These are phyloP conservation scores for Lycium ferocissimum DNA, from an alignment of 257 asterid genomes.

Conservation along the genomic window DNA sequence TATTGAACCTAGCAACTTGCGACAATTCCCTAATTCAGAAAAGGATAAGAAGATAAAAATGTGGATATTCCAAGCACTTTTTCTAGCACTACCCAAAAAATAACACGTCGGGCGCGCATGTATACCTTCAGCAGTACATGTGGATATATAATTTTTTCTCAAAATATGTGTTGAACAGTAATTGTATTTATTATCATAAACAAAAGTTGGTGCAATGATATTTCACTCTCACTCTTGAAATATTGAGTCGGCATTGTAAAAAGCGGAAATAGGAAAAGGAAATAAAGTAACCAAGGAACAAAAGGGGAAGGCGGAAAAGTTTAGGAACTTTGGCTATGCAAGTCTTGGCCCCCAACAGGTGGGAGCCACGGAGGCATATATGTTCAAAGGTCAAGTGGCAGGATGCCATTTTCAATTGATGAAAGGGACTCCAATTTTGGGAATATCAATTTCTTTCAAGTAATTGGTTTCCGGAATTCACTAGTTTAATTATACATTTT, in stretches of 20 bases:
- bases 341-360: constrained; percentile 20
- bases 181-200: not conserved
- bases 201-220: not conserved
- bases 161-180: not conserved
- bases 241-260: constrained; percentile 34
- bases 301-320: not conserved
- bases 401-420: not conserved
- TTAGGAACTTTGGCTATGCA: constrained; percentile 24
- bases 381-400: constrained; percentile 32
- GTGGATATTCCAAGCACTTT: not conserved
- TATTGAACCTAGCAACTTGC: not conserved
- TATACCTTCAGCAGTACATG: not conserved
- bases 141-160: not conserved
- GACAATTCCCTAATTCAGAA: not conserved
- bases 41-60: not conserved
- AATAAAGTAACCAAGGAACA: constrained; percentile 1
- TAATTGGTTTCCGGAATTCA: not conserved
- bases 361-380: constrained; percentile 38
- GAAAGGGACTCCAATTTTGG: constrained; percentile 29
- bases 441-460: not conserved
- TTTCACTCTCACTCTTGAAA: constrained; percentile 23
- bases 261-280: not conserved
- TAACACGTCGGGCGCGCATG: not conserved
- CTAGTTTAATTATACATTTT: too few relatives aligned
- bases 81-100: not conserved